Evolutionary conservation across 23 red algal genomes (phyloP), one percentile per base, ranked within the genome.

Genomic region (Gracilariopsis chorda): DNA sequence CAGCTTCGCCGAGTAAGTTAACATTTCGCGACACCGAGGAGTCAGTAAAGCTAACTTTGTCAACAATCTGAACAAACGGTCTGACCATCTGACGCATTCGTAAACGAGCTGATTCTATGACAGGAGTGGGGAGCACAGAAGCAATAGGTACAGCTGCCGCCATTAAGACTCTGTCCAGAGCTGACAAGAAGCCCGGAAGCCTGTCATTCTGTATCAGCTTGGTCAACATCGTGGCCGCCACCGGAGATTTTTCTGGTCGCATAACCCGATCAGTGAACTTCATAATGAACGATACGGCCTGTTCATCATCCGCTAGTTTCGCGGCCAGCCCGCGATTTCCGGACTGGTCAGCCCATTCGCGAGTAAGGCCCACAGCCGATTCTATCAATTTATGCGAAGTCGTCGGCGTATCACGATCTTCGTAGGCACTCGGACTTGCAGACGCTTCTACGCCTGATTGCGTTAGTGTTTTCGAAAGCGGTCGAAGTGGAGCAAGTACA

Each of bases 211-310:
- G 43, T 19, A 90, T 71, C n/a, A 80, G 51, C 2, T 12, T 5
- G 37, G 47, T 43, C 86, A 90, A 44, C 9, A 67, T 55, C 4
- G 27, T 24, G 21, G 86, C 86, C 2, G 86, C 86, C 33, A 78
- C 86, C n/a, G 49, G 33, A 12, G 86, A 40, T 39, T 33, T 69
- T 57, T 80, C 53, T 21, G 74, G 51, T 21, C 86, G 86, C 86
- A 80, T 80, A 23, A 90, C 86, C 29, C 86, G 59, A 51, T 90
- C 86, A 25, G 74, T 90, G 75, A 80, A 90, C 58, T 80, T 78
- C 86, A 90, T 90, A 14, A 80, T 60, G 57, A 90, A 90, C 16
- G 86, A 67, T 2, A 69, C 74, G 39, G 86, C 86, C 11, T 35
- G 52, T 23, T 42, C 36, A 46, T 90, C 72, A 35, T 69, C 72